phyloP scores from a whole-genome alignment of 179 eudicot genomes.

The Heliamphora pulchella region DNA sequence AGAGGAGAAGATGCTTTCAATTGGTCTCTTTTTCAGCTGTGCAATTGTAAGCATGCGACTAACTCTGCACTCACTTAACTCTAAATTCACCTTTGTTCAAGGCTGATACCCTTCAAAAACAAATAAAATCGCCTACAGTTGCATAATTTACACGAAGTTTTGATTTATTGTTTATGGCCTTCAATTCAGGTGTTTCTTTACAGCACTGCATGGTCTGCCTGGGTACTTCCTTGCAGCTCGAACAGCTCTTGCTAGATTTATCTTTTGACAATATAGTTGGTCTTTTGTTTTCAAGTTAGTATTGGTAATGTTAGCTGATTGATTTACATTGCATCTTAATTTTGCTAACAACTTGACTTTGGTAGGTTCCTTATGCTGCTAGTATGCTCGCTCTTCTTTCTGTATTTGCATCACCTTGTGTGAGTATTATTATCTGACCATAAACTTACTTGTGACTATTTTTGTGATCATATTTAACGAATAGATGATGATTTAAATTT shows the following conservation, averaged over 20 bases:
- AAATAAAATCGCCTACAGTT: not conserved
- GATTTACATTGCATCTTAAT: not conserved
- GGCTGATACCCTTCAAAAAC: too few relatives aligned
- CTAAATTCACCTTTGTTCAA: not conserved
- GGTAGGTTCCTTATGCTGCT: constrained; percentile 47
- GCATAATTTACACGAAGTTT: not conserved
- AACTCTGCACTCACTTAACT: not conserved
- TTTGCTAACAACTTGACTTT: constrained; percentile 16
- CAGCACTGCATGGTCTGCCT: constrained; percentile 50
- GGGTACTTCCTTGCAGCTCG: constrained; percentile 30
- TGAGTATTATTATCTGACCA: constrained; percentile 24
- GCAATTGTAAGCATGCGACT: constrained; percentile 33
- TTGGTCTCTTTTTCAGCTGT: constrained; percentile 41
- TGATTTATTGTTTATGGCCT: constrained; percentile 9
- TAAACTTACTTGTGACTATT: not conserved
- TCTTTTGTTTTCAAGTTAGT: not conserved
- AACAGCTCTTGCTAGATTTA: not conserved
- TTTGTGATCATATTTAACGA: constrained; percentile 1
- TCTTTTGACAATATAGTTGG: not conserved
- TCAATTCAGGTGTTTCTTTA: constrained; percentile 47
- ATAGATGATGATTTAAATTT: not conserved
- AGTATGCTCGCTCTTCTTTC: constrained; percentile 35
- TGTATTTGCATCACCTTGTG: constrained; percentile 44
- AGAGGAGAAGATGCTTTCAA: constrained; percentile 44
- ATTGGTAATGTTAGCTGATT: not conserved